Base-by-base conservation (phyloP, 208 protist genomes). In the Crithidia expoeki region DNA sequence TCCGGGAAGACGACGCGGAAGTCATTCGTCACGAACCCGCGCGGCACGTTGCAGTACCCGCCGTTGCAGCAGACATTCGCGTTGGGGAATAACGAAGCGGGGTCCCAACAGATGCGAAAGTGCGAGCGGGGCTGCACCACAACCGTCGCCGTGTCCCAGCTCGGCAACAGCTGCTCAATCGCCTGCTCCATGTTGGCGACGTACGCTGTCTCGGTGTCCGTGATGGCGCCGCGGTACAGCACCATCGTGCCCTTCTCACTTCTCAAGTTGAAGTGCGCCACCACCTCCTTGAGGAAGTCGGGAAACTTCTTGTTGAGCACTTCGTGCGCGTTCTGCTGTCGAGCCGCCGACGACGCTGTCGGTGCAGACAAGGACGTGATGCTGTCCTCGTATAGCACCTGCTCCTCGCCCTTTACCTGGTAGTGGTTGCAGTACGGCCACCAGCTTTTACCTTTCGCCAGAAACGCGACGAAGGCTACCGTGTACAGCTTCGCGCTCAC, bases 351-450 rank as follows among this genome's bases (percentile, higher is more conserved):
- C 10, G 58, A 44, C 6, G 44, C 34, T 9, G 50, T 51, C 11
- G 68, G 63, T 16, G 72, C 52, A 46, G 56, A 44, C 19, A 57
- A 63, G 12, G 44, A 50, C 21, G 28, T 58, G 7, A 57, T 58
- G 63, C 58, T 68, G 11, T 47, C 55, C 30, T 49, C 57, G 69
- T 52, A 80, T 10, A 84, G 19, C 23, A 73, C 59, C 19, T 62
- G 63, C n/a, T 74, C 52, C 50, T 58, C 57, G 2, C 80, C 85
- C 42, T 82, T 70, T 32, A 84, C 77, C 63, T 82, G 72, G 57
- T 81, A 80, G 70, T 88, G 82, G 53, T 84, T 79, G 76, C 79
- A 81, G 76, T 88, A 90, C 19, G 73, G 51, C 33, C 38, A 42
- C 81, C 85, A 90, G 30, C 59, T 47, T 52, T 75, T 76, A 33